Conservation (phyloP, 1,284 basidiomycete species). For the Sphagnurus paluster region DNA sequence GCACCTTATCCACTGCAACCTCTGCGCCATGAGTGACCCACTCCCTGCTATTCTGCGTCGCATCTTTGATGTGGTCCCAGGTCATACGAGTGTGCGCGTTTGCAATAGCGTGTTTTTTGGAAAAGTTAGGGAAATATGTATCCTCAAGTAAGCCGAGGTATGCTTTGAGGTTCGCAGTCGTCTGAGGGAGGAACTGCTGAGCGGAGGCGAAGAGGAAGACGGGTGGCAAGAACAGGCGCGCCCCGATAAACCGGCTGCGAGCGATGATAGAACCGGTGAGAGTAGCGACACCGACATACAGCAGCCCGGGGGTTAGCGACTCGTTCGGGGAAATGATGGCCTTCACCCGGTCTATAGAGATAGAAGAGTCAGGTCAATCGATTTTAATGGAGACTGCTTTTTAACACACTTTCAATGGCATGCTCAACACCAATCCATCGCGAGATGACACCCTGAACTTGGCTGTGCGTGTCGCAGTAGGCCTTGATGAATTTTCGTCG, state of each 20-base stretch:
- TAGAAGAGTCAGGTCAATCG: background rate
- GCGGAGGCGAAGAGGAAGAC: constrained; percentile 64
- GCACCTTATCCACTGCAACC: constrained; percentile 55
- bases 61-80: constrained; percentile 49
- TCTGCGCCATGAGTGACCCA: constrained; percentile 48
- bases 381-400: background rate
- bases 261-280: constrained; percentile 86
- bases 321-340: constrained; percentile 79
- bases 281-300: constrained; percentile 87
- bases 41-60: constrained; percentile 39
- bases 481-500: constrained; percentile 57
- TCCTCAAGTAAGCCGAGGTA: constrained; percentile 77
- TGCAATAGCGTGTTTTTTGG: constrained; percentile 68
- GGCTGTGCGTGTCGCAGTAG: constrained; percentile 55
- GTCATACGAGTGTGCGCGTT: constrained; percentile 64
- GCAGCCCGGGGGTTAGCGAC: constrained; percentile 79
- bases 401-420: constrained; percentile 75
- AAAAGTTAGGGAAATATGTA: constrained; percentile 62
- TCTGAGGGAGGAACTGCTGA: constrained; percentile 81
- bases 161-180: constrained; percentile 64
- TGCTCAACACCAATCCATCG: constrained; percentile 84
- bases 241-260: constrained; percentile 68
- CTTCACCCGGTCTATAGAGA: constrained; percentile 70
- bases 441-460: constrained; percentile 70
- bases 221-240: constrained; percentile 73